A percentile compares a stretch with the other conserved stretches of the same genome.
Evolutionary conservation across 1,284 basidiomycete species (phyloP).

Genomic region (Puccinia horiana): DNA sequence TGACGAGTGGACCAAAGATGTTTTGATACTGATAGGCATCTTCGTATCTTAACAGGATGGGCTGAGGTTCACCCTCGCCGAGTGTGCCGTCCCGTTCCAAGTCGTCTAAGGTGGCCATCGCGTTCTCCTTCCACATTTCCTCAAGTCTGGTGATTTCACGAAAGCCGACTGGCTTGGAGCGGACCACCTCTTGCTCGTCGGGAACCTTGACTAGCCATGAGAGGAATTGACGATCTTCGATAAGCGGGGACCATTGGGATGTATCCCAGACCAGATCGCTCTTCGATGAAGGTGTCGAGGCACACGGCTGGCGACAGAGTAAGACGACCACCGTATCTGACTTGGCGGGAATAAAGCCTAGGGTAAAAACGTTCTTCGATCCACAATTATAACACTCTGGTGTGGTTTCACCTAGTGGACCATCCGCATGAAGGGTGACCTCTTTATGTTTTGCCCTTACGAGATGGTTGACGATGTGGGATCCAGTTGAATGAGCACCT

Average conservation of each 20-base stretch:
- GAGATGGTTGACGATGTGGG: slow-evolving; percentile 98
- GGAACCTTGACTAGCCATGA: slow-evolving; percentile 99
- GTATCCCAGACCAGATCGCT: slow-evolving; percentile 96
- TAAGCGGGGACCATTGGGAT: slow-evolving; percentile 94
- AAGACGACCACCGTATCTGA: slow-evolving; percentile 97
- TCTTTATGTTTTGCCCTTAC: slow-evolving; percentile 99
- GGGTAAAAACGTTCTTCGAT: slow-evolving; percentile 99
- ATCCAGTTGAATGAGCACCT: slow-evolving; percentile 64
- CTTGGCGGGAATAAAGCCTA: slow-evolving; percentile 98
- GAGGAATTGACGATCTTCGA: slow-evolving; percentile 95
- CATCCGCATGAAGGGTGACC: slow-evolving; percentile 91
- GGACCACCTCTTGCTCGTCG: slow-evolving; percentile 87
- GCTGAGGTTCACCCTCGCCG: slow-evolving; percentile 92
- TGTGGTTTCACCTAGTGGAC: slow-evolving; percentile 91
- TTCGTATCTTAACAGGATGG: slow-evolving; percentile 83
- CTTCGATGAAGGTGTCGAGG: slow-evolving; percentile 79
- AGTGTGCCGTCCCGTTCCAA: slow-evolving; percentile 90
- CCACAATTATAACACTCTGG: slow-evolving; percentile 97
- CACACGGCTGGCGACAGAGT: slow-evolving; percentile 97
- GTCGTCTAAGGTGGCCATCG: slow-evolving; percentile 89
- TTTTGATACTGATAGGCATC: slow-evolving; percentile 99
- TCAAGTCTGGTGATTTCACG: slow-evolving; percentile 95
- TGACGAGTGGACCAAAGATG: slow-evolving; percentile 96
- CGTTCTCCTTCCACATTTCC: slow-evolving; percentile 96
- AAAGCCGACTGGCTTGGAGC: slow-evolving; percentile 93